These are phyloP conservation scores for Zangia roseola DNA, from an alignment of 768 basidiomycete species.

Conservation along the genomic window DNA sequence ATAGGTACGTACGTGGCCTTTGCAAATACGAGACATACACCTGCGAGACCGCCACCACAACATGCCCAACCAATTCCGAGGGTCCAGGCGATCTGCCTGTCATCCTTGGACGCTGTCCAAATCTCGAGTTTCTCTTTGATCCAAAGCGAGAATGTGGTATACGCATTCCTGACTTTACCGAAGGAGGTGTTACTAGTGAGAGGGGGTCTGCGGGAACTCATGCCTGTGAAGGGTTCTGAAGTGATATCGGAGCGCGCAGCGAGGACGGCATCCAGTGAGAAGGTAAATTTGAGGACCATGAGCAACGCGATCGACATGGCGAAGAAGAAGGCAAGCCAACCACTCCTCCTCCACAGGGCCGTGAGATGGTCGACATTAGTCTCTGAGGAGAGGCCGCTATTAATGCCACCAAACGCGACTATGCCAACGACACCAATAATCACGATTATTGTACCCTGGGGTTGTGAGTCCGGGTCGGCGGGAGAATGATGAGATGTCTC, in stretches of 20 bases:
- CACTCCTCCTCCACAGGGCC: slow-evolving; percentile 77
- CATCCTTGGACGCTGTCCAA: slow-evolving; percentile 78
- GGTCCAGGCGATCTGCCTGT: slow-evolving; percentile 85
- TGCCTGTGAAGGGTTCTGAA: slow-evolving; percentile 50
- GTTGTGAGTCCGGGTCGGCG: neutral
- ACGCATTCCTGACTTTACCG: slow-evolving; percentile 37
- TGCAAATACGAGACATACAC: slow-evolving; percentile 85
- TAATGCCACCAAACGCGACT: slow-evolving; percentile 83
- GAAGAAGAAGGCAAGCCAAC: slow-evolving; percentile 93
- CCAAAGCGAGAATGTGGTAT: slow-evolving; percentile 49
- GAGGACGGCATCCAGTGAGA: slow-evolving; percentile 73
- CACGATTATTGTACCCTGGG: slow-evolving; percentile 78
- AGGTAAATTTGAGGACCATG: slow-evolving; percentile 63
- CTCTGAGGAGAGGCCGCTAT: slow-evolving; percentile 72
- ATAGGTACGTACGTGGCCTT: slow-evolving; percentile 36
- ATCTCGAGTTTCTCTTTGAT: slow-evolving; percentile 63
- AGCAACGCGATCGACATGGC: slow-evolving; percentile 69
- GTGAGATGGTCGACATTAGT: slow-evolving; percentile 77
- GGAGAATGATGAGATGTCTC: slow-evolving; percentile 23
- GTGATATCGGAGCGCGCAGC: slow-evolving; percentile 67
- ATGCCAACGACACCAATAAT: slow-evolving; percentile 85
- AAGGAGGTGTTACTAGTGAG: slow-evolving; percentile 25
- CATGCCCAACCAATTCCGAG: slow-evolving; percentile 95
- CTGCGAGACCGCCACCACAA: slow-evolving; percentile 87
- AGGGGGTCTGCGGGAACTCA: slow-evolving; percentile 31